phyloP scores from a whole-genome alignment of 441 rosid species.

The Populus hybrid region DNA sequence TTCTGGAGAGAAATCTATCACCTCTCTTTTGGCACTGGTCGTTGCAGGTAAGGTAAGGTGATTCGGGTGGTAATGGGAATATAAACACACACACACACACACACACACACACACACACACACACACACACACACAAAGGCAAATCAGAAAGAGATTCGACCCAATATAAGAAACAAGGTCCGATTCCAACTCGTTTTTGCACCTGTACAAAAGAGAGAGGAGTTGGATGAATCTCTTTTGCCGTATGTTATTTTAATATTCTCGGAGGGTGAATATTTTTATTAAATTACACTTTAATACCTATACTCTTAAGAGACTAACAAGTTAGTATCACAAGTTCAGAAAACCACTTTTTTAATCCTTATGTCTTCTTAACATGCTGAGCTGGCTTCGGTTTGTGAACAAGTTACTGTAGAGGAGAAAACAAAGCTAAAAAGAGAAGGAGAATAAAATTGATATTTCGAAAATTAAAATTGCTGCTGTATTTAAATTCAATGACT shows the following conservation, averaged over 20 bases:
- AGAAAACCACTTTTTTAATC: background rate
- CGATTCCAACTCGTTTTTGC: slow-evolving; percentile 18
- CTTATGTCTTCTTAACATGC: background rate
- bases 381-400: background rate
- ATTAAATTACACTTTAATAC: background rate
- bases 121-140: background rate
- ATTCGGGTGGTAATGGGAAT: background rate
- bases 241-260: background rate
- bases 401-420: too few relatives aligned
- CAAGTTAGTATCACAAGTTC: background rate
- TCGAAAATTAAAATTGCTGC: too few relatives aligned
- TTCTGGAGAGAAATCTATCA: background rate
- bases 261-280: too few relatives aligned
- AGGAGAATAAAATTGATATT: background rate
- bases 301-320: background rate
- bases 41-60: background rate
- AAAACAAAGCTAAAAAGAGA: background rate
- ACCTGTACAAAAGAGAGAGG: background rate
- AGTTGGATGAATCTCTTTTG: background rate
- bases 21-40: background rate
- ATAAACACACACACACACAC: too few relatives aligned
- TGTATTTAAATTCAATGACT: too few relatives aligned
- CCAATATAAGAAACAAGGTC: slow-evolving; percentile 13
- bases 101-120: too few relatives aligned
- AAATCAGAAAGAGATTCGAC: background rate